A percentile compares a stretch with the other conserved stretches of the same genome.
These are phyloP conservation scores for Zasmidium citrigriseum DNA, from an alignment of 2,329 filamentous ascomycete species.

Conservation along the genomic window DNA sequence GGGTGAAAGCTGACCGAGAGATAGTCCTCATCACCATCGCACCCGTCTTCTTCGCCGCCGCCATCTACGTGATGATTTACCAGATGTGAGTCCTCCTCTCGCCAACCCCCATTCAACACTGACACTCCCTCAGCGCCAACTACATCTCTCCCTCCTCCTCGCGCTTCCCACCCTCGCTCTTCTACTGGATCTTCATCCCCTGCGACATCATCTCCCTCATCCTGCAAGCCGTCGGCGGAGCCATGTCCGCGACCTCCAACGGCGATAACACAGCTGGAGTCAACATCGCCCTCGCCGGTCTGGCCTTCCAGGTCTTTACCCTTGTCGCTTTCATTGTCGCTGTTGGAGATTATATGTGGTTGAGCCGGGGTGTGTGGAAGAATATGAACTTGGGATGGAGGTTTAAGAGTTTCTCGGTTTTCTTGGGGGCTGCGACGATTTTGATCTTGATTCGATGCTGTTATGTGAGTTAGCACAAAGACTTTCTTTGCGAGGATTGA, in stretches of 20 bases:
- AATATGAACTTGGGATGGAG: neutral
- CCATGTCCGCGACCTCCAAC: slow-evolving; percentile 29
- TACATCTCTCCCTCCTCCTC: slow-evolving; percentile 18
- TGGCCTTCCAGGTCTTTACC: slow-evolving; percentile 61
- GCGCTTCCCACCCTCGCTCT: slow-evolving; percentile 22
- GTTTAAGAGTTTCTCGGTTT: neutral
- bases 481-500: neutral
- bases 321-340: slow-evolving; percentile 54
- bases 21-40: slow-evolving; percentile 62
- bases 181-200: slow-evolving; percentile 55
- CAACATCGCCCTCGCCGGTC: slow-evolving; percentile 65
- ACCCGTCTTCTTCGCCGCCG: slow-evolving; percentile 65
- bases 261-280: slow-evolving; percentile 44
- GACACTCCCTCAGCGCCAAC: slow-evolving; percentile 11
- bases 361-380: neutral
- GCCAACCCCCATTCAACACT: neutral
- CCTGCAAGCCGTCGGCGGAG: slow-evolving; percentile 62
- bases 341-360: neutral
- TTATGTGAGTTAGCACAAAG: neutral
- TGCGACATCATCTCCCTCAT: slow-evolving; percentile 63
- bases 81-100: slow-evolving; percentile 17
- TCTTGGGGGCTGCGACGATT: neutral
- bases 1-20: neutral
- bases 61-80: slow-evolving; percentile 62
- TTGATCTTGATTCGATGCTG: slow-evolving; percentile 5